Evolutionary conservation across 495 filamentous ascomycete species (phyloP).

Genomic region (Hypoxylon subgilvum): DNA sequence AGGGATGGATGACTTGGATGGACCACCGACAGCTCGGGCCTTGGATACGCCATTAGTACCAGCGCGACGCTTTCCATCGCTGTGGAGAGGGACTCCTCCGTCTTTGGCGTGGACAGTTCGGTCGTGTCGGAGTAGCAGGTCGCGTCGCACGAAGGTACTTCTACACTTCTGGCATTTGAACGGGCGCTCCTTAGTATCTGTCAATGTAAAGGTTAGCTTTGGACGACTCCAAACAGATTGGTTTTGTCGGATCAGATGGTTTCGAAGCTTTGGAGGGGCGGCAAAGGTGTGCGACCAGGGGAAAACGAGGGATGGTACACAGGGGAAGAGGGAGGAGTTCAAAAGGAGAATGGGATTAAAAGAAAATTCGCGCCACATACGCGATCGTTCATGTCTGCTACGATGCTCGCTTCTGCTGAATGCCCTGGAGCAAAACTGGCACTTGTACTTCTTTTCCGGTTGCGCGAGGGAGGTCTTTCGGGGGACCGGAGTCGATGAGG

Average conservation of each 20-base stretch:
- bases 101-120: constrained; percentile 99
- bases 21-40: constrained; percentile 67
- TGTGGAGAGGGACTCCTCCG: constrained; percentile 92
- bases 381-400: constrained; percentile 94
- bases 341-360: constrained; percentile 12
- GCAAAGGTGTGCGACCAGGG: constrained; percentile 15
- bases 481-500: constrained; percentile 65
- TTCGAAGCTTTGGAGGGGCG: constrained; percentile 34
- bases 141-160: constrained; percentile 97
- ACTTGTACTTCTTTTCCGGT: constrained; percentile 98
- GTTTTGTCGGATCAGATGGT: constrained; percentile 1
- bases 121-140: constrained; percentile 94
- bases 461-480: constrained; percentile 64
- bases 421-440: constrained; percentile 95
- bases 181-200: constrained; percentile 97
- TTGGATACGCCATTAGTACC: constrained; percentile 68
- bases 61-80: constrained; percentile 88
- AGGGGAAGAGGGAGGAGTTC: constrained; percentile 32
- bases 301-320: constrained; percentile 3
- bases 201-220: constrained; percentile 30
- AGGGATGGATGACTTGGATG: constrained; percentile 80
- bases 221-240: constrained; percentile 2
- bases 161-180: constrained; percentile 98
- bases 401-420: constrained; percentile 98
- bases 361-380: constrained; percentile 67